Evolutionary conservation across 2,329 filamentous ascomycete species (phyloP), one percentile per base, ranked within the genome.

Genomic region (Verticillium alfalfae): DNA sequence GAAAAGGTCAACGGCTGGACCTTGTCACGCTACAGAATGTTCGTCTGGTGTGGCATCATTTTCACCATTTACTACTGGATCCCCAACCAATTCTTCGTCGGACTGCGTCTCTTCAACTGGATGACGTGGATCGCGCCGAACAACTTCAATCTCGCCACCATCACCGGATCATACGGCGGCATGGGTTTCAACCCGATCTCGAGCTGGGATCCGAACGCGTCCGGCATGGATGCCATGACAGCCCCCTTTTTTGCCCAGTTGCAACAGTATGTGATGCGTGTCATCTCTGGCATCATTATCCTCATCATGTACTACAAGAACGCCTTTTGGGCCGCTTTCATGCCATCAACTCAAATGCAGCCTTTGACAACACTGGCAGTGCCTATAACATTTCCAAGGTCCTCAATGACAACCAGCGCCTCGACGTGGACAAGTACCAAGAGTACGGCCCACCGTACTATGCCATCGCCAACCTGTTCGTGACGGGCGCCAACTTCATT

Each of bases 11-110:
- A 81, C 65, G 81, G 81, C 5, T 77, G 76, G 77, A 75, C 70
- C 41, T 70, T 81, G 26, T 77, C 78, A 2, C 76, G 77, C 0
- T 78, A 79, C 64, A 72, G 67, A n/a, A 72, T 80, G 65, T 82
- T 79, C 66, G 76, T 77, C 63, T 67, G 74, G 58, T 68, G 68
- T 12, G 73, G 72, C 15, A 54, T 70, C 52, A 67, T 67, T 36
- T 79, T 81, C 70, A 73, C 79, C 56, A 55, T 81, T 26, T 82
- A 79, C 69, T 82, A 79, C 67, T 82, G 78, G 78, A 69, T 82
- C 12, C 80, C 79, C 0, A 74, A 75, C 56, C 68, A 82, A 2
- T 81, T 81, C 56, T 81, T 80, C 67, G 69, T 68, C 5, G 78
- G 74, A 5, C 68, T 81, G 16, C 75, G 72, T 57, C 64, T 71